Base-by-base conservation (phyloP, 2,329 filamentous ascomycete genomes). In the Trichoderma sp. region DNA sequence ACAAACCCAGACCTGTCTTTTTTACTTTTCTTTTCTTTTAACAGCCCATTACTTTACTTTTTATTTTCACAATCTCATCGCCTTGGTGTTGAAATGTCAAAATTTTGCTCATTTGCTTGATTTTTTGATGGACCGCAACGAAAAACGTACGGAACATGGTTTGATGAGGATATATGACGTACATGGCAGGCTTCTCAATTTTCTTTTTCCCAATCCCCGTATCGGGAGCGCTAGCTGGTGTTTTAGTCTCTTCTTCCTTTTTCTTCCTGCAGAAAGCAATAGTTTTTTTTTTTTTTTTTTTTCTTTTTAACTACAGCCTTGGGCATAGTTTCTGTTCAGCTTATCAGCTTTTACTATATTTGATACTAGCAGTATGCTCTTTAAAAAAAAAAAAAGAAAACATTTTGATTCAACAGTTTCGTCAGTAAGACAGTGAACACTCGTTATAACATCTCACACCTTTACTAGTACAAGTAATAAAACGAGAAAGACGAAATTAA, bases 141-240 rank as follows among this genome's bases (percentile, higher is more conserved):
- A 51, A 37, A 60, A 52, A 34, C 32, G n/a, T 43, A 43, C 43
- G 32, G 49, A 59, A 54, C 49, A 28, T 49, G 65, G 32, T 58
- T 58, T 49, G 58, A 60, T 68, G 24, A 61, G 54, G 60, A 67
- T 24, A 67, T 24, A 49, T 64, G 37, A 69, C 55, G 54, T 64
- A 65, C 67, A 65, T 64, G 46, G 32, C 59, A 56, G 51, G 34
- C 46, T 46, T 54, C 46, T 26, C 7, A n/a, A n/a, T 43, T 43
- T 18, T 43, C n/a, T n/a, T n/a, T n/a, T n/a, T n/a, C n/a, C n/a
- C 1, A 43, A 49, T 52, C 64, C 30, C 24, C 32, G 26, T 26
- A 43, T 43, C n/a, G 60, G 60, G 49, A 64, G 24, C 24, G 24
- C 39, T 37, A 67, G 32, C 30, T 39, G 55, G 43, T 59, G 56